Evolutionary conservation across 345 rosid species (phyloP).

Genomic region (Bruguiera parviflora): DNA sequence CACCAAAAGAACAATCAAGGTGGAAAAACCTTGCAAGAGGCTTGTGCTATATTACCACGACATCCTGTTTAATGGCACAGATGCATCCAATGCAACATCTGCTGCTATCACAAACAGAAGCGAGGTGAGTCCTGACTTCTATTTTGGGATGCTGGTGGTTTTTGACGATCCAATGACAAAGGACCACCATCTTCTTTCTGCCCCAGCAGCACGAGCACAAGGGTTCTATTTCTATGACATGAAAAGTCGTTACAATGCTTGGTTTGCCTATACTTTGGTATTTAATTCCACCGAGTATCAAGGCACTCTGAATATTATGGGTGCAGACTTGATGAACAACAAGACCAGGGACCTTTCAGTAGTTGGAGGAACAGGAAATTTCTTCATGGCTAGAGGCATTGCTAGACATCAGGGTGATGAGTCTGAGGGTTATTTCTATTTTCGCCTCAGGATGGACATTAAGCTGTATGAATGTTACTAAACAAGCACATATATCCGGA

Average conservation of each 20-base stretch:
- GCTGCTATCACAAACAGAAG: slow-evolving; percentile 32
- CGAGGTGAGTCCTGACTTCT: slow-evolving; percentile 31
- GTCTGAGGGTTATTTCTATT: slow-evolving; percentile 46
- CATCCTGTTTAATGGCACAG: slow-evolving; percentile 45
- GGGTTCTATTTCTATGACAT: slow-evolving; percentile 64
- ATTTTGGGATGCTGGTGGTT: slow-evolving; percentile 46
- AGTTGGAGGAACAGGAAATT: slow-evolving; percentile 69
- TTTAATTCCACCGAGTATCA: slow-evolving; percentile 53
- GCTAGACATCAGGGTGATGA: slow-evolving; percentile 47
- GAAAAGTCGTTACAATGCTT: slow-evolving; percentile 41
- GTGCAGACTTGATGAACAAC: slow-evolving; percentile 52
- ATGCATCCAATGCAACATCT: slow-evolving; percentile 49
- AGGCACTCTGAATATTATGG: slow-evolving; percentile 59
- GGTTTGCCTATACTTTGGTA: slow-evolving; percentile 55
- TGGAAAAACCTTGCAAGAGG: slow-evolving; percentile 46
- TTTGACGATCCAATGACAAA: slow-evolving; percentile 58
- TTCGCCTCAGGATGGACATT: slow-evolving; percentile 47
- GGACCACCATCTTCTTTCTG: slow-evolving; percentile 42
- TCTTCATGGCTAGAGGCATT: slow-evolving; percentile 78
- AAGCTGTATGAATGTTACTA: slow-evolving; percentile 48
- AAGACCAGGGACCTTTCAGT: slow-evolving; percentile 63
- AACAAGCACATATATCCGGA: too few species aligned
- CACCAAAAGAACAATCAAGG: slow-evolving; percentile 11
- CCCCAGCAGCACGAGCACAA: slow-evolving; percentile 51
- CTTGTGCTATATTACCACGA: slow-evolving; percentile 56